phyloP scores from a whole-genome alignment of 139 green algal species.

The Desmodesmus armatus region DNA sequence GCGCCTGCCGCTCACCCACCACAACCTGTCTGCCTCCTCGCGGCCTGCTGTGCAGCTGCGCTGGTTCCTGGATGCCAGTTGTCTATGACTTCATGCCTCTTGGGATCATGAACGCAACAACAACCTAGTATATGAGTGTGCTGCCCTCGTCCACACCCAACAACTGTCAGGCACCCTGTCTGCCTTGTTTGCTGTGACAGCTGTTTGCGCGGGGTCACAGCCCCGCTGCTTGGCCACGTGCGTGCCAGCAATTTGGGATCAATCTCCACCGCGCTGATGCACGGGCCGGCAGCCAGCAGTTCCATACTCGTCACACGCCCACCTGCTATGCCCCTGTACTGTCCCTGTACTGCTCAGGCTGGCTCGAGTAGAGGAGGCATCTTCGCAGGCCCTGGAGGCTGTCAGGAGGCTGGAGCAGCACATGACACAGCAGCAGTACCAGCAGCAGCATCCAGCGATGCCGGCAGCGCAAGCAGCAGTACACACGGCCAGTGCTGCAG shows the following conservation, averaged over 20 bases:
- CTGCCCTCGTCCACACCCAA: too few species aligned
- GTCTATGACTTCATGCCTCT: too few species aligned
- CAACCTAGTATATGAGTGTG: too few species aligned
- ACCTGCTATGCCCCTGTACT: constrained; percentile 10
- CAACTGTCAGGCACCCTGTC: too few species aligned
- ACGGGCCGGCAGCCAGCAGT: neutral
- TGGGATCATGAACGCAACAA: too few species aligned
- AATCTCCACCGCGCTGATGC: neutral
- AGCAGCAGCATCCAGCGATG: neutral
- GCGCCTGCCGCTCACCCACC: too few species aligned
- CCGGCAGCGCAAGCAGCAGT: neutral
- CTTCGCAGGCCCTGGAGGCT: neutral
- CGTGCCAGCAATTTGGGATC: too few species aligned
- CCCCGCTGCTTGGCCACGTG: too few species aligned
- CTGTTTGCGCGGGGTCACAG: too few species aligned
- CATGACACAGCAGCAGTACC: neutral
- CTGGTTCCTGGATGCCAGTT: too few species aligned
- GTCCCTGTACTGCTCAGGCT: neutral
- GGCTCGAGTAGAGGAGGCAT: constrained; percentile 1
- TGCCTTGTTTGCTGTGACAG: too few species aligned
- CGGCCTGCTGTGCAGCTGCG: neutral
- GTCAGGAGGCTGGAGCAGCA: constrained; percentile 6
- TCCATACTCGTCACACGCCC: neutral
- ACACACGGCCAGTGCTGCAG: neutral
- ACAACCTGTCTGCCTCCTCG: neutral